A percentile compares a stretch with the other conserved stretches of the same genome.
phyloP scores from a whole-genome alignment of 805 yeast species.

The Candida insectorum region DNA sequence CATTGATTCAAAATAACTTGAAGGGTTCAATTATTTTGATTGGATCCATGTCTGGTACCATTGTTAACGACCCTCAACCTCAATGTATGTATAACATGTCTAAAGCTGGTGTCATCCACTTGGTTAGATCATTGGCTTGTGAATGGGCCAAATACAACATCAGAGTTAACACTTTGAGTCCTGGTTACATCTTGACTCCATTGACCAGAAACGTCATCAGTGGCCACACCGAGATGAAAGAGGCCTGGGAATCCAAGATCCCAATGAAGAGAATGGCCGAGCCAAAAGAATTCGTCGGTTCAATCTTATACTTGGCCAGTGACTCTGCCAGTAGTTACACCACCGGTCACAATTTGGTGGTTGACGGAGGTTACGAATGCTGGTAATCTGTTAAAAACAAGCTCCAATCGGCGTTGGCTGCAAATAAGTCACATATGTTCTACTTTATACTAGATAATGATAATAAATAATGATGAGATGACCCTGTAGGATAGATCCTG shows the following conservation, averaged over 20 bases:
- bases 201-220: slow-evolving; percentile 68
- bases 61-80: slow-evolving; percentile 77
- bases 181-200: slow-evolving; percentile 80
- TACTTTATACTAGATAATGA: slow-evolving; percentile 2
- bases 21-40: slow-evolving; percentile 63
- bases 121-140: slow-evolving; percentile 70
- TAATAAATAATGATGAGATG: slow-evolving; percentile 3
- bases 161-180: slow-evolving; percentile 74
- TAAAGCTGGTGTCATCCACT: slow-evolving; percentile 82
- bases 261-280: slow-evolving; percentile 85
- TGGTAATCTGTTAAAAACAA: slow-evolving; percentile 44
- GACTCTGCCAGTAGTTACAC: slow-evolving; percentile 72
- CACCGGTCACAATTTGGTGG: slow-evolving; percentile 79
- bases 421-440: no score
- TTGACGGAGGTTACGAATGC: slow-evolving; percentile 84
- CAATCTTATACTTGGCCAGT: slow-evolving; percentile 69
- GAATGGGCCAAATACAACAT: slow-evolving; percentile 80
- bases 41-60: slow-evolving; percentile 78
- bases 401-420: neutral
- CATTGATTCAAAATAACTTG: slow-evolving; percentile 53
- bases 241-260: slow-evolving; percentile 66
- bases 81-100: slow-evolving; percentile 81
- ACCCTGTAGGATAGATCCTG: no score
- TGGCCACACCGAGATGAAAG: slow-evolving; percentile 59
- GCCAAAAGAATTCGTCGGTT: slow-evolving; percentile 78